These are phyloP conservation scores for Grosmannia huntii DNA, from an alignment of 2,329 filamentous ascomycete species.

Conservation along the genomic window DNA sequence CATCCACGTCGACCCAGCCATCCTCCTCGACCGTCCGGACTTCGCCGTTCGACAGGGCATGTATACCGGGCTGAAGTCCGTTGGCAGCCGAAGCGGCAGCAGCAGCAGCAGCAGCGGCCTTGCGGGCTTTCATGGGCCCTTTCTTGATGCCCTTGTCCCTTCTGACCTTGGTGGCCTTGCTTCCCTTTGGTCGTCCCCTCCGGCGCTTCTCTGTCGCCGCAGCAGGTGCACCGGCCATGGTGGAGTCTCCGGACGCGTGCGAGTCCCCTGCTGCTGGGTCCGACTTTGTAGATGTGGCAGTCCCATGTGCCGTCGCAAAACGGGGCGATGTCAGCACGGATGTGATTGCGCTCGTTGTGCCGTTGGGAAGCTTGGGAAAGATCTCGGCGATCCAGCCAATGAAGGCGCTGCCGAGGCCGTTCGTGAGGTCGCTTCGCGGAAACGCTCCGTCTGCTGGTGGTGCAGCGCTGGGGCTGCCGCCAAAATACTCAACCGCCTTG, in stretches of 20 bases:
- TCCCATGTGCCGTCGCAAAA: not conserved
- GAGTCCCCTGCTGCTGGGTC: not conserved
- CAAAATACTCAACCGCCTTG: constrained; percentile 50
- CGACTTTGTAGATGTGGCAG: not conserved
- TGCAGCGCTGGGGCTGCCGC: constrained; percentile 42
- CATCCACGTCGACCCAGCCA: constrained; percentile 33
- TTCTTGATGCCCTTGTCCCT: constrained; percentile 41
- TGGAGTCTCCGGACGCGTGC: not conserved
- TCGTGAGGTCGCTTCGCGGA: constrained; percentile 40
- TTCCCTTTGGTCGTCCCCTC: constrained; percentile 44
- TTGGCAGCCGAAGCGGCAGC: not conserved
- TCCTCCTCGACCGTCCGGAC: constrained; percentile 19
- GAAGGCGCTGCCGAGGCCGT: constrained; percentile 44
- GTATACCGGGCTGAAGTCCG: not conserved
- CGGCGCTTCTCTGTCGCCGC: constrained; percentile 24
- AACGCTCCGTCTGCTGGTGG: constrained; percentile 37
- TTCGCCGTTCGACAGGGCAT: not conserved
- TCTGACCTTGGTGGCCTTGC: constrained; percentile 33
- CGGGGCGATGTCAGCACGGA: not conserved
- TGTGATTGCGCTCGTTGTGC: not conserved
- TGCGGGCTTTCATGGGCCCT: constrained; percentile 18
- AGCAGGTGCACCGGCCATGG: not conserved
- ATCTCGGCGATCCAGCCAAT: constrained; percentile 52
- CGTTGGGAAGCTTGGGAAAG: constrained; percentile 32
- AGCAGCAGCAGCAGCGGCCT: constrained; percentile 1